These are phyloP conservation scores for Cardamine chenopodiifolia DNA, from an alignment of 345 rosid genomes.

Conservation along the genomic window DNA sequence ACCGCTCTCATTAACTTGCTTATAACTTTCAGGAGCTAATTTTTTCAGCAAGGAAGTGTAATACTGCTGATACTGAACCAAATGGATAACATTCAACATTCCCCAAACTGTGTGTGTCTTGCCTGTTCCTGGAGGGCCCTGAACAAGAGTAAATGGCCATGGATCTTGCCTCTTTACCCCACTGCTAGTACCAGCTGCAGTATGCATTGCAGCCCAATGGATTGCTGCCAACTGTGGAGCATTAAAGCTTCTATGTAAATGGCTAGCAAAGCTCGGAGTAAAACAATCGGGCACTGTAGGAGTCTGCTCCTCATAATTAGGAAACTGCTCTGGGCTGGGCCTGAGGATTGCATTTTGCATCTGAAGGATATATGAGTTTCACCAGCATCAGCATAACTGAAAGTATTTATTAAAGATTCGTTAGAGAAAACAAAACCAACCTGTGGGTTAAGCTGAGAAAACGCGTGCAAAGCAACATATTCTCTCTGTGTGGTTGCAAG, in stretches of 20 bases:
- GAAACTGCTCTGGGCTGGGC: conserved; percentile 93
- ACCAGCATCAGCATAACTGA: conserved; percentile 33
- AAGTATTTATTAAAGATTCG: conserved; percentile 22
- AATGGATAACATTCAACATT: conserved; percentile 98
- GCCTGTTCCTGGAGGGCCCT: conserved; percentile 99
- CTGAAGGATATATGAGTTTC: conserved; percentile 45
- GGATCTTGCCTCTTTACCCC: conserved; percentile 89
- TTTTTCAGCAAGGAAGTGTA: conserved; percentile 93
- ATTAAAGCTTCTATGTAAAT: conserved; percentile 80
- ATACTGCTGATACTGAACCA: conserved; percentile 99
- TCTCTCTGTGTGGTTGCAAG: conserved; percentile 99
- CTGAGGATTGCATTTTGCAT: conserved; percentile 95
- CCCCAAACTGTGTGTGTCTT: conserved; percentile 99
- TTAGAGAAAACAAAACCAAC: conserved; percentile 46
- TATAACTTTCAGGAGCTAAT: conserved; percentile 96
- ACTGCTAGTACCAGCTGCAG: conserved; percentile 98
- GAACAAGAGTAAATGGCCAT: conserved; percentile 99
- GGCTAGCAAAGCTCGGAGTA: conserved; percentile 77
- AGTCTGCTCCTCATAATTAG: conserved; percentile 84
- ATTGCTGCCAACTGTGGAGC: conserved; percentile 94
- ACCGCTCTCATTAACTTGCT: conserved; percentile 73
- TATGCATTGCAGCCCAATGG: conserved; percentile 98
- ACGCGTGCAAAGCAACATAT: conserved; percentile 97
- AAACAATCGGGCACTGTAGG: conserved; percentile 97
- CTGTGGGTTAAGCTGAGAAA: conserved; percentile 94